Evolutionary conservation across 2,329 filamentous ascomycete species (phyloP), one percentile per base, ranked within the genome.

Genomic region (Fonsecaea erecta): DNA sequence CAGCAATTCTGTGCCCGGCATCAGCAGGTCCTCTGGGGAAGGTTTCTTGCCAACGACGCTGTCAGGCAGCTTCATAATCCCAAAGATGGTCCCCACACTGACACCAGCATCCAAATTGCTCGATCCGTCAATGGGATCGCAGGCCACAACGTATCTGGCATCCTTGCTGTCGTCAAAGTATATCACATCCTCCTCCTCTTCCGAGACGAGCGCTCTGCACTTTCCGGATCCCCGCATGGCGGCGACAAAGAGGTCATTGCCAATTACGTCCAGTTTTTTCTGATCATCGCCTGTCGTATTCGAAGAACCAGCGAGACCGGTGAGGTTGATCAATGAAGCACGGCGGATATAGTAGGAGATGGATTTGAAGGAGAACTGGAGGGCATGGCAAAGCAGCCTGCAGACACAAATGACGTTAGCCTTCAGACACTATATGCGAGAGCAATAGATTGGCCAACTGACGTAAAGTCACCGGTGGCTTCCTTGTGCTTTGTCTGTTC

Each of bases 331-430:
- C 70, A 99, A 84, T 26, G 92, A 94, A 37, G 94, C 93, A 78
- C 95, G 90, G 74, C 94, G 93, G 80, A 99, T 99, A 84, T 97
- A 99, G 85, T 98, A 97, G 74, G 95, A 92, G 79, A 99, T 99
- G 71, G 92, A 96, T 85, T 99, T 99, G 90, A 99, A 99, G 71
- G 95, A 94, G 84, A 98, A 99, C 80, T 98, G 95, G 65, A 99
- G 90, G 66, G 95, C 93, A 78, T 99, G 95, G 85, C 93, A 97
- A 66, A 99, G 88, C 60, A 99, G 86, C 74, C 93, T 97, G 74
- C 37, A 52, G 24, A 9, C 43, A 48, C 18, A 48, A 11, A 26
- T 6, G 12, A 46, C 58, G 60, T 68, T 68, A 64, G 30, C 63
- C 52, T 32, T 53, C 53, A 7, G 8, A 18, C 51, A 40, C 48